These are phyloP conservation scores for Backusella psychrophila DNA, from an alignment of 192 early-diverging fungal species.

Conservation along the genomic window DNA sequence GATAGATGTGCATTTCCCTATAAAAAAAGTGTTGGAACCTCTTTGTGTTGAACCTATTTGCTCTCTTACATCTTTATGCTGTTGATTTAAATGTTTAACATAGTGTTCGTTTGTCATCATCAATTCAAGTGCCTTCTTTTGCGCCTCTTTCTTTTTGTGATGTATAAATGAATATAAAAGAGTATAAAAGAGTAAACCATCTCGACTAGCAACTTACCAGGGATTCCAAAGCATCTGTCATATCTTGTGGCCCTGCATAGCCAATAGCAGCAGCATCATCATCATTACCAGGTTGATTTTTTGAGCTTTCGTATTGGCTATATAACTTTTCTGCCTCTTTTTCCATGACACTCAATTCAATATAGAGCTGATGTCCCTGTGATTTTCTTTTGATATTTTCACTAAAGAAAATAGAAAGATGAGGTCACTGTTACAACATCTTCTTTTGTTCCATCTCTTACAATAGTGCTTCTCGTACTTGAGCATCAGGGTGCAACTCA, in stretches of 20 bases:
- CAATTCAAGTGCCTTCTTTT: background rate
- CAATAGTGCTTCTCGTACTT: background rate
- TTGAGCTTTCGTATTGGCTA: background rate
- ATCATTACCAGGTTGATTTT: background rate
- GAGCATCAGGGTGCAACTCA: background rate
- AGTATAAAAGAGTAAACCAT: too few species aligned
- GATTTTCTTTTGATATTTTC: background rate
- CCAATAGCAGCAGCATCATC: background rate
- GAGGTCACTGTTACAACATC: background rate
- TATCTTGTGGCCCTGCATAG: background rate
- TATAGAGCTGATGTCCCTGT: background rate
- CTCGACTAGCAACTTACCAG: background rate
- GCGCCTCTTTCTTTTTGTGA: background rate
- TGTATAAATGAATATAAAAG: too few species aligned
- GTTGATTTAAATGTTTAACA: background rate
- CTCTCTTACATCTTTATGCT: background rate
- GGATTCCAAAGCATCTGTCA: background rate
- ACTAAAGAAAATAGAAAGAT: background rate
- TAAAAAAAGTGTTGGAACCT: too few species aligned
- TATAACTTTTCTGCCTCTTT: background rate
- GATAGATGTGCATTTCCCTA: background rate
- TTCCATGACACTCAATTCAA: background rate
- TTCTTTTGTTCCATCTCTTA: background rate
- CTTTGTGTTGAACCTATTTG: too few species aligned
- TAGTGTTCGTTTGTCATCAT: background rate